Evolutionary conservation across 345 rosid species (phyloP).

Genomic region (Rhodamnia rubescens): DNA sequence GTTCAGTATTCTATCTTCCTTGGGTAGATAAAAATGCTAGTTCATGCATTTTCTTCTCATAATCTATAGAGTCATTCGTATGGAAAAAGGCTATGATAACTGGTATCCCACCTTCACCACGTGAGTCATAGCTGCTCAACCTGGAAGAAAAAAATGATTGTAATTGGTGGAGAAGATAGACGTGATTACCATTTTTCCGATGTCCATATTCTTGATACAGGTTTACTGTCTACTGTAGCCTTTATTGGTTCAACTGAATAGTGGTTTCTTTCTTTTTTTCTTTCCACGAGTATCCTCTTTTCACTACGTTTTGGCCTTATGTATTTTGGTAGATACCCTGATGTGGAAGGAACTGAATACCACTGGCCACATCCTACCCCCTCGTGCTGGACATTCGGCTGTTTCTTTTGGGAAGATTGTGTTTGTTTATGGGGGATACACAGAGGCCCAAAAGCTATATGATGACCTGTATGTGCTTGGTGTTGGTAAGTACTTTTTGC

Average conservation of each 20-base stretch:
- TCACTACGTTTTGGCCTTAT: neutral
- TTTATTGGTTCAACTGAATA: neutral
- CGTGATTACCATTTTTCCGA: slow-evolving; percentile 85
- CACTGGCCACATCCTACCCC: slow-evolving; percentile 63
- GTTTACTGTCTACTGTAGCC: slow-evolving; percentile 14
- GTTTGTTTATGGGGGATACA: slow-evolving; percentile 91
- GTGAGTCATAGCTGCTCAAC: slow-evolving; percentile 94
- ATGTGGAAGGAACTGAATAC: slow-evolving; percentile 76
- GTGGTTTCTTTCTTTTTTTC: neutral
- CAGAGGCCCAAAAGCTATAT: slow-evolving; percentile 76
- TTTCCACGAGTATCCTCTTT: neutral
- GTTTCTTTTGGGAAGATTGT: slow-evolving; percentile 70
- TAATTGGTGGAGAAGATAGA: slow-evolving; percentile 94
- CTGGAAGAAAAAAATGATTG: slow-evolving; percentile 76
- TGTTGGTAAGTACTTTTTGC: slow-evolving; percentile 44
- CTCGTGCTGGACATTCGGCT: slow-evolving; percentile 95
- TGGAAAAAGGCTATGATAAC: slow-evolving; percentile 66
- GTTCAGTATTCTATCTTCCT: neutral
- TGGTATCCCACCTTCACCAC: slow-evolving; percentile 79
- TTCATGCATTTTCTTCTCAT: neutral
- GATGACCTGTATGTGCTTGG: slow-evolving; percentile 80
- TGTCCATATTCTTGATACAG: slow-evolving; percentile 89
- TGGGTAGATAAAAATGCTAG: neutral
- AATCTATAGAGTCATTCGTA: slow-evolving; percentile 67
- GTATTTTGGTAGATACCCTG: slow-evolving; percentile 47